Evolutionary conservation across 352 stramenopile species (phyloP).

Genomic region (Phytopythium oedochilum): DNA sequence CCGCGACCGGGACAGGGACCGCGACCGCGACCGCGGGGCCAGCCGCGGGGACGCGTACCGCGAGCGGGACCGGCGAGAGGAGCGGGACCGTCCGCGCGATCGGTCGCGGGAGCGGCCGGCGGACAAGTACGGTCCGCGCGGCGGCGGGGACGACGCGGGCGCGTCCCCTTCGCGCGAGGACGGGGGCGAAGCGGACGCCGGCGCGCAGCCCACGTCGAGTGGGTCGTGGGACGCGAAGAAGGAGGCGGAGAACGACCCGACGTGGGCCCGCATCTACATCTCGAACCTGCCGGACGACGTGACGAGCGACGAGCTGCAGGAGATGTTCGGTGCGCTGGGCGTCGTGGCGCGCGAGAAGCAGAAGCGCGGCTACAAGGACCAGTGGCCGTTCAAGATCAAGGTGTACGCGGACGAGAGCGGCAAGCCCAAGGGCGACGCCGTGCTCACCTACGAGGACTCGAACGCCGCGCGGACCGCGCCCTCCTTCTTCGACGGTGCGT

Average conservation of each 20-base stretch:
- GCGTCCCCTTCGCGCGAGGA: constrained; percentile 1
- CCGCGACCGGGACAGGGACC: constrained; percentile 11
- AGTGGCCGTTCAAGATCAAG: constrained; percentile 91
- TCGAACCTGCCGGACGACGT: constrained; percentile 74
- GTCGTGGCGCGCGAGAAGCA: constrained; percentile 83
- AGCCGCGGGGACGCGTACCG: constrained; percentile 27
- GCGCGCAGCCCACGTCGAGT: constrained; percentile 24
- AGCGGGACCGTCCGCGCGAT: constrained; percentile 19
- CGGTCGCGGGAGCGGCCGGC: constrained; percentile 23
- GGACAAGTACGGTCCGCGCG: neutral
- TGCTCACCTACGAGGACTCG: constrained; percentile 82
- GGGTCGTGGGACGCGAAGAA: constrained; percentile 67
- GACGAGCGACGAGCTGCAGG: constrained; percentile 76
- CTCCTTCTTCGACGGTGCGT: constrained; percentile 77
- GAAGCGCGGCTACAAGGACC: constrained; percentile 84
- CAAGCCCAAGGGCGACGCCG: constrained; percentile 74
- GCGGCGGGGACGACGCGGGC: neutral
- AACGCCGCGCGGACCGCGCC: constrained; percentile 78
- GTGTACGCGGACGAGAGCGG: constrained; percentile 78
- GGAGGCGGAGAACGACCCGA: constrained; percentile 74
- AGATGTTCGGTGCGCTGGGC: constrained; percentile 82
- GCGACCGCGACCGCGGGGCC: constrained; percentile 12
- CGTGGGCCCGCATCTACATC: constrained; percentile 86
- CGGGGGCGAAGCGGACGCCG: constrained; percentile 14
- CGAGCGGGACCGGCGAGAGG: constrained; percentile 17